Conservation (phyloP, 805 yeast species). For the Candida silvicultrix region DNA sequence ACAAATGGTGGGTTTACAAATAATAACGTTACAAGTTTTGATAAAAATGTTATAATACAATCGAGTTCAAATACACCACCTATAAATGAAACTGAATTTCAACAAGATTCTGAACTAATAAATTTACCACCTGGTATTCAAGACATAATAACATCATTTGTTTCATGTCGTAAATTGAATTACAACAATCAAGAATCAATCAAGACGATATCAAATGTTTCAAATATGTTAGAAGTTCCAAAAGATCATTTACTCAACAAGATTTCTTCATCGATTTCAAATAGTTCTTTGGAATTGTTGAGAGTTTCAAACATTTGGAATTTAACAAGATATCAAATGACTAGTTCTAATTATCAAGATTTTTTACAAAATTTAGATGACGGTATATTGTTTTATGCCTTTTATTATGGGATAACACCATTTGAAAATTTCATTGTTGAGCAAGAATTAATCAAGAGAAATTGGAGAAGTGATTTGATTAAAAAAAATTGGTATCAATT, state of each 20-base stretch:
- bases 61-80: slow-evolving; percentile 4
- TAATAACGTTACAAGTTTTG: not conserved
- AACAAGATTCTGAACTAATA: slow-evolving; percentile 13
- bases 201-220: slow-evolving; percentile 34
- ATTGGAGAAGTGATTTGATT: slow-evolving; percentile 74
- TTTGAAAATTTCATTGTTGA: slow-evolving; percentile 72
- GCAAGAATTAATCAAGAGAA: slow-evolving; percentile 65
- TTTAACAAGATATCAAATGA: slow-evolving; percentile 46
- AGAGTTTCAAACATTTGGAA: slow-evolving; percentile 88
- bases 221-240: slow-evolving; percentile 61
- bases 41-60: not conserved
- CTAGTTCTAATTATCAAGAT: slow-evolving; percentile 41
- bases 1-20: no score
- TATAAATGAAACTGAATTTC: slow-evolving; percentile 9
- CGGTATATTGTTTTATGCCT: slow-evolving; percentile 85
- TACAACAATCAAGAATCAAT: slow-evolving; percentile 5
- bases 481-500: slow-evolving; percentile 74
- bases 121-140: slow-evolving; percentile 26
- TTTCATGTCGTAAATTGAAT: slow-evolving; percentile 12
- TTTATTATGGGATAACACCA: slow-evolving; percentile 70
- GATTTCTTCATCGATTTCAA: slow-evolving; percentile 70
- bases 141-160: slow-evolving; percentile 22
- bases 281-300: slow-evolving; percentile 72
- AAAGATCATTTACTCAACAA: slow-evolving; percentile 62
- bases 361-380: slow-evolving; percentile 64